Evolutionary conservation across 306 rosid species (phyloP).

Genomic region (Corylus avellana): DNA sequence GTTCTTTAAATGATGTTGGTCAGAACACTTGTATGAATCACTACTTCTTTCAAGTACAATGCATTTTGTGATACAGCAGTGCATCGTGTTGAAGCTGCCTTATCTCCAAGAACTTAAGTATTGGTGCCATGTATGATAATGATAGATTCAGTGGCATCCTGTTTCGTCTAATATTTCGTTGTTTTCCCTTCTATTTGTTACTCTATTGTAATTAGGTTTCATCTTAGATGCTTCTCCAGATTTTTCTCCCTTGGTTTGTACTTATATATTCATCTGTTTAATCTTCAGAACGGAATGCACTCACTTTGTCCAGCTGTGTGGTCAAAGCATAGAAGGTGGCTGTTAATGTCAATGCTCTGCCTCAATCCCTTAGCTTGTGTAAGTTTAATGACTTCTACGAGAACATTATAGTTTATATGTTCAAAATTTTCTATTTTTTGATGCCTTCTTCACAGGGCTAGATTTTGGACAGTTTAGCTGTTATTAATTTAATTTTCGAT

Average conservation of each 20-base stretch:
- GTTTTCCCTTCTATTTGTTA: background rate
- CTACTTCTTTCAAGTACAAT: background rate
- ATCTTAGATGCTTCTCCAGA: conserved; percentile 16
- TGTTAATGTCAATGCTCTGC: conserved; percentile 92
- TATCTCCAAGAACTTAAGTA: background rate
- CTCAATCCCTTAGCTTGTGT: conserved; percentile 93
- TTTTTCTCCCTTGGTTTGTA: background rate
- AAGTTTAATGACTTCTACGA: conserved; percentile 51
- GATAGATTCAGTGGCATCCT: background rate
- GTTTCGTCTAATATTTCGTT: background rate
- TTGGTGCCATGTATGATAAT: background rate
- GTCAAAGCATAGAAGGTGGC: conserved; percentile 99
- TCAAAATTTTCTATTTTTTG: background rate
- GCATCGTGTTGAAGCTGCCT: background rate
- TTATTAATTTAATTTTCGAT: background rate
- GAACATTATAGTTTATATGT: background rate
- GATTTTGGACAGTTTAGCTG: background rate
- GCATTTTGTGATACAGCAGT: background rate
- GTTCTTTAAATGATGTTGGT: too few species aligned
- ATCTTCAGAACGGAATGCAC: conserved; percentile 86
- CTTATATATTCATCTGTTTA: conserved; percentile 25
- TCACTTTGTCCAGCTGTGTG: conserved; percentile 99
- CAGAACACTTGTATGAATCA: too few species aligned
- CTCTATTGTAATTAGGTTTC: background rate
- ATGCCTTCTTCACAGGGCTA: background rate